phyloP scores from a whole-genome alignment of 2,329 filamentous ascomycete genomes.

The Penicillium sp. region DNA sequence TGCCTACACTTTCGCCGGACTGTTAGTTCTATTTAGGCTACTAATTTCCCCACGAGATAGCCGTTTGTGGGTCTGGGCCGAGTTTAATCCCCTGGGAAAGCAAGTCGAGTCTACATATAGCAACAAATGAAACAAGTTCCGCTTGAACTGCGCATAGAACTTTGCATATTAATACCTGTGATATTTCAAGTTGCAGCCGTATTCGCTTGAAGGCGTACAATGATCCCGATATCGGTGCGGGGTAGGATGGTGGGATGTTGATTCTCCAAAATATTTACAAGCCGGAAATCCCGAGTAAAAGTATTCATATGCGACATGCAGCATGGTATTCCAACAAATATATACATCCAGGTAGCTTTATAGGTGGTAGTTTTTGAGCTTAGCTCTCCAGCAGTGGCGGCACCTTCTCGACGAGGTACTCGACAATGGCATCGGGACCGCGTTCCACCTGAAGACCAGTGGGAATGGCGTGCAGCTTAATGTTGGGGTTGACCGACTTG shows the following conservation, averaged over 20 bases:
- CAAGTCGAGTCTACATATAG: too few relatives aligned
- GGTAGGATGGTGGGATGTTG: neutral
- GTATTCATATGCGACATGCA: neutral
- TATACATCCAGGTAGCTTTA: constrained; percentile 8
- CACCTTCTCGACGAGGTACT: constrained; percentile 47
- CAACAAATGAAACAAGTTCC: too few relatives aligned
- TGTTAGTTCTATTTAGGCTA: too few relatives aligned
- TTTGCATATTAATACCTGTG: too few relatives aligned
- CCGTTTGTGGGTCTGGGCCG: too few relatives aligned
- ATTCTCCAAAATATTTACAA: too few relatives aligned
- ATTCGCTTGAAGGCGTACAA: neutral
- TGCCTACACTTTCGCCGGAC: neutral
- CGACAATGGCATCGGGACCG: constrained; percentile 48
- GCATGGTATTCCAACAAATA: constrained; percentile 1
- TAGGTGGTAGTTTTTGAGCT: neutral
- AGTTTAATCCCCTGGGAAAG: too few relatives aligned
- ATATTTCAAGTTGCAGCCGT: neutral
- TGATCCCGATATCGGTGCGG: constrained; percentile 1
- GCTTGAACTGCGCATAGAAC: too few relatives aligned
- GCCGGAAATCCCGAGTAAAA: neutral
- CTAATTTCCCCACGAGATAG: too few relatives aligned
- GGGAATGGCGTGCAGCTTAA: constrained; percentile 50
- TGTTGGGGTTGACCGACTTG: constrained; percentile 40
- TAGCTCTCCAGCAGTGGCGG: constrained; percentile 42
- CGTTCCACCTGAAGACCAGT: constrained; percentile 47